Evolutionary conservation across 192 early-diverging fungal species (phyloP), one percentile per base, ranked within the genome.

Genomic region (Obelidium mucronatum): DNA sequence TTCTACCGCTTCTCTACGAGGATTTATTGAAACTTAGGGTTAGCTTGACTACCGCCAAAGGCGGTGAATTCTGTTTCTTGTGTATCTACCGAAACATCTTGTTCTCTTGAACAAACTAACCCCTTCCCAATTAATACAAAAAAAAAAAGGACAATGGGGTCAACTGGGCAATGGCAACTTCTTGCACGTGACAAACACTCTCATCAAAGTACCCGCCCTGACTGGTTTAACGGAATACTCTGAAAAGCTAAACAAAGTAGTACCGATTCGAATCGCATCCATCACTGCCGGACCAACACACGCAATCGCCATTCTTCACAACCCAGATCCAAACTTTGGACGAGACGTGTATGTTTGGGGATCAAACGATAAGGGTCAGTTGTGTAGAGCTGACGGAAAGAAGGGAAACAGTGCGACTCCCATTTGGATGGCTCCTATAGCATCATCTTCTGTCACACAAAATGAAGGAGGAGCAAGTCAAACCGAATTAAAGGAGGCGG

Each of bases 341-440:
- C 36, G 58, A 35, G 84, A 85, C 51, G 79, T 78, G n/a, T 40
- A 68, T 54, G 34, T 78, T 33, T 85, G 84, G 84, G 84, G 84
- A 22, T n/a, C 28, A 19, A 85, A 85, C 53, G 51, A 62, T 4
- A 31, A 30, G 31, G 77, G 75, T 15, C 79, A 85, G 61, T 64
- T 85, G 17, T 67, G 60, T 3, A 24, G 79, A 0, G 67, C 33
- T 3, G 84, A 83, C 70, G 77, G 75, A 6, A 81, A 81, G 77
- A 52, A 67, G 40, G 66, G 61, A 5, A 75, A 78, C 34, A 73
- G 19, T 34, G 54, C 71, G 3, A 37, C 59, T 24, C 81, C 81
- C 2, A 31, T 83, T 1, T 70, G 65, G 35, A 48, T 58, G 19
- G 24, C 17, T 34, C 62, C 73, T 30, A 65, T 76, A 4, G 15